Conservation (phyloP, 2,329 filamentous ascomycete genomes). For the Hymenoscyphus fraxineus region DNA sequence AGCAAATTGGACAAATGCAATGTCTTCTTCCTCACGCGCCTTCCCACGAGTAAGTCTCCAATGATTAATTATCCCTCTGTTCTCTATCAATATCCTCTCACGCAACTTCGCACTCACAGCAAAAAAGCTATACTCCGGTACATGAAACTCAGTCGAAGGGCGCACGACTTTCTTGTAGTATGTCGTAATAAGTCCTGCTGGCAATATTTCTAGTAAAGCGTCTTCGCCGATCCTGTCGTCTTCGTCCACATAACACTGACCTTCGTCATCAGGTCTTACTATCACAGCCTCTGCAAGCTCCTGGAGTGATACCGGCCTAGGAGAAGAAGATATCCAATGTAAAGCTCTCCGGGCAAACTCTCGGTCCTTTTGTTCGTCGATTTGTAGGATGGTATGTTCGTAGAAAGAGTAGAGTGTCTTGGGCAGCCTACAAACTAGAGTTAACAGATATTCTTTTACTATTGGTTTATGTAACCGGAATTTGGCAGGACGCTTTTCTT, state of each 20-base stretch:
- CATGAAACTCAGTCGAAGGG: neutral
- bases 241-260: neutral
- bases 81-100: too few species aligned
- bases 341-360: constrained; percentile 19
- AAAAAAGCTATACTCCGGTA: too few species aligned
- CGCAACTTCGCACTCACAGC: too few species aligned
- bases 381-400: constrained; percentile 5
- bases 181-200: neutral
- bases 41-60: too few species aligned
- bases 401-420: constrained; percentile 16
- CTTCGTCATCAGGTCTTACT: neutral
- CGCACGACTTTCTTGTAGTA: neutral
- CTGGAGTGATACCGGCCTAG: neutral
- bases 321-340: constrained; percentile 25
- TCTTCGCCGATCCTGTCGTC: too few species aligned
- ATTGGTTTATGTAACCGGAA: too few species aligned
- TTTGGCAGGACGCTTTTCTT: too few species aligned
- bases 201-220: neutral
- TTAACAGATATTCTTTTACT: too few species aligned
- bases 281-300: constrained; percentile 3
- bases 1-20: neutral
- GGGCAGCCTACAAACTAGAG: constrained; percentile 4
- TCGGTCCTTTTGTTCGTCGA: constrained; percentile 6
- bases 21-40: too few species aligned
- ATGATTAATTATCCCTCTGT: too few species aligned